Conservation (phyloP, 2,329 filamentous ascomycete genomes). For the Cladosporium cucumerinum region DNA sequence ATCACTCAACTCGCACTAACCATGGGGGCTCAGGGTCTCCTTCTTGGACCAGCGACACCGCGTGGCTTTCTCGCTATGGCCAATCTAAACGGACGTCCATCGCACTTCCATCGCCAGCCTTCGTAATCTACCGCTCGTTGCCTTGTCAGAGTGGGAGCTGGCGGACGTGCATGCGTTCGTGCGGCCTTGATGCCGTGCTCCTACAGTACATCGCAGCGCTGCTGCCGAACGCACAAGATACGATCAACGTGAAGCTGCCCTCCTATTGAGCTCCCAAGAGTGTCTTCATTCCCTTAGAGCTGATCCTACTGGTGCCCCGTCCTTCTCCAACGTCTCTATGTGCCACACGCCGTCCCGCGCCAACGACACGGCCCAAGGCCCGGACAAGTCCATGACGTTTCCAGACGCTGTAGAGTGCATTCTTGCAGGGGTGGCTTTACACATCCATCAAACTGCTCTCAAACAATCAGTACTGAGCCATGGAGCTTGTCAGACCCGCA, state of each 20-base stretch:
- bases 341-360: background rate
- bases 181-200: background rate
- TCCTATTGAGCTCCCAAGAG: background rate
- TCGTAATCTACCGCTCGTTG: background rate
- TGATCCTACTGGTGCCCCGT: background rate
- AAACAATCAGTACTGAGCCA: background rate
- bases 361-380: slow-evolving; percentile 3
- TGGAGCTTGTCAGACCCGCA: background rate
- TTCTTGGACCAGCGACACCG: background rate
- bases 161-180: background rate
- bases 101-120: background rate
- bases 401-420: slow-evolving; percentile 2
- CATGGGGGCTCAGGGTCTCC: background rate
- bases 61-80: background rate
- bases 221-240: background rate
- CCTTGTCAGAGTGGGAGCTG: background rate
- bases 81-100: background rate
- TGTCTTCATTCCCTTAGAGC: background rate
- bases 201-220: background rate
- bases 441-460: background rate
- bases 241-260: background rate
- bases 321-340: background rate
- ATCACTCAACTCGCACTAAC: background rate
- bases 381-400: slow-evolving; percentile 11
- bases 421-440: background rate